Percentiles rank a stretch among this genome's conserved stretches.
Evolutionary conservation across 2,329 filamentous ascomycete species (phyloP).

Genomic region (Emmonsiellopsis sp.): DNA sequence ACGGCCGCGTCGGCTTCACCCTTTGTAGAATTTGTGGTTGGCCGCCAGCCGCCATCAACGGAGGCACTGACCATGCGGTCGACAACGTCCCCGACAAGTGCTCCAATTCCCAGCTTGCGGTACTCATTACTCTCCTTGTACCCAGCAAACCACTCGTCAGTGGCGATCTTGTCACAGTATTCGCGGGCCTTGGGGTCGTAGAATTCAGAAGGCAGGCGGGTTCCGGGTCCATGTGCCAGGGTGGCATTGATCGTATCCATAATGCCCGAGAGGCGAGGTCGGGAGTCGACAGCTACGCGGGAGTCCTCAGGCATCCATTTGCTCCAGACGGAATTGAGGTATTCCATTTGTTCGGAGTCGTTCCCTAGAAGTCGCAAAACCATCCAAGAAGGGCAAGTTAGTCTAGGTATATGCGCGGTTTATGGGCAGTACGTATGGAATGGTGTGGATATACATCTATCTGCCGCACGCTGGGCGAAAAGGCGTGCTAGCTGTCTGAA

Average conservation of each 20-base stretch:
- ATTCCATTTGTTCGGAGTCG: constrained; percentile 67
- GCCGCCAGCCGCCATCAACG: constrained; percentile 49
- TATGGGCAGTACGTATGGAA: neutral
- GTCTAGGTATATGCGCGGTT: neutral
- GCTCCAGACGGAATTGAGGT: constrained; percentile 66
- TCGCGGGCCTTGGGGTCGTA: constrained; percentile 65
- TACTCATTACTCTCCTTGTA: constrained; percentile 81
- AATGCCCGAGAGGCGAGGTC: constrained; percentile 76
- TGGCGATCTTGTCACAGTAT: constrained; percentile 63
- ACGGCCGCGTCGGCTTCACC: constrained; percentile 46
- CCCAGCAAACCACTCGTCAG: constrained; percentile 89
- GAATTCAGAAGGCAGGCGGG: constrained; percentile 72
- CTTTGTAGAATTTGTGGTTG: constrained; percentile 41
- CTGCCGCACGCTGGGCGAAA: constrained; percentile 63
- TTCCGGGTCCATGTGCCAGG: constrained; percentile 70
- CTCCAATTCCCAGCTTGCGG: constrained; percentile 78
- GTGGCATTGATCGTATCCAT: constrained; percentile 93
- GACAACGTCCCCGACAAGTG: constrained; percentile 73
- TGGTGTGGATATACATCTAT: constrained; percentile 45
- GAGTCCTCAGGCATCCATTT: constrained; percentile 74
- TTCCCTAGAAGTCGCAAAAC: constrained; percentile 42
- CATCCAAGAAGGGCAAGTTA: neutral
- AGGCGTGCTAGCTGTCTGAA: constrained; percentile 61
- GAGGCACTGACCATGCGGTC: constrained; percentile 60
- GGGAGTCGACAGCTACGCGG: constrained; percentile 70